Conservation (phyloP, 1,284 basidiomycete genomes). For the Anthracocystis setariae region DNA sequence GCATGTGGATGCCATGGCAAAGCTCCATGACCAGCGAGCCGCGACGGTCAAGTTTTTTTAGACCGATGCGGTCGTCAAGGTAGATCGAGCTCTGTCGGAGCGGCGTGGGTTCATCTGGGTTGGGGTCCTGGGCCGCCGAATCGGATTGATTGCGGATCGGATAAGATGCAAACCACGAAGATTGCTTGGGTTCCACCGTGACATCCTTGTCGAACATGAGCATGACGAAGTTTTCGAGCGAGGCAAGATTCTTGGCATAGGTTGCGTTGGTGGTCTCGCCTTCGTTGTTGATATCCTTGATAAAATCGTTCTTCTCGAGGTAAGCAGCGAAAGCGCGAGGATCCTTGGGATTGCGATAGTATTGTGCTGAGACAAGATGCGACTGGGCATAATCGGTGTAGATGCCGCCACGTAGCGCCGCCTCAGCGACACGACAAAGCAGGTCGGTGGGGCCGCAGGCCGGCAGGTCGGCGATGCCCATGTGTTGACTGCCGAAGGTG, state of each 20-base stretch:
- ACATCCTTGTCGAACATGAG: slow-evolving; percentile 63
- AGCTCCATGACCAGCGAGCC: slow-evolving; percentile 69
- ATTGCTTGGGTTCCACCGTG: slow-evolving; percentile 62
- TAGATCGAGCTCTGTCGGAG: slow-evolving; percentile 83
- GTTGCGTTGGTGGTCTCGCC: slow-evolving; percentile 44
- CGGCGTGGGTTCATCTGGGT: slow-evolving; percentile 70
- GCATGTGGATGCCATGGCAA: slow-evolving; percentile 63
- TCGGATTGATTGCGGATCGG: slow-evolving; percentile 46
- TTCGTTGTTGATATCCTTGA: slow-evolving; percentile 69
- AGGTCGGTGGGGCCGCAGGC: slow-evolving; percentile 76
- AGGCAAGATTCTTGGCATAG: slow-evolving; percentile 59
- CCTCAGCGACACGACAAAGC: slow-evolving; percentile 73
- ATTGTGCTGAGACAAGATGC: slow-evolving; percentile 78
- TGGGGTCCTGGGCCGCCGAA: not conserved
- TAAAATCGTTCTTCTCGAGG: slow-evolving; percentile 73
- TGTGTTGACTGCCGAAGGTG: slow-evolving; percentile 72
- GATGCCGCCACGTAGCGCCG: slow-evolving; percentile 78
- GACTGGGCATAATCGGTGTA: slow-evolving; percentile 73
- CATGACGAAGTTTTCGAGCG: slow-evolving; percentile 67
- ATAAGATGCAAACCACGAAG: slow-evolving; percentile 63
- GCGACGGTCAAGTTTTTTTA: slow-evolving; percentile 78
- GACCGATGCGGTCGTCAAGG: slow-evolving; percentile 85
- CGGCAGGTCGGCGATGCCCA: slow-evolving; percentile 82
- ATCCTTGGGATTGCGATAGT: slow-evolving; percentile 81
- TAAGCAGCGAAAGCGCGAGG: slow-evolving; percentile 76